A percentile compares a stretch with the other conserved stretches of the same genome.
Evolutionary conservation across 768 basidiomycete species (phyloP).

Genomic region (Gymnopilus dilepis): DNA sequence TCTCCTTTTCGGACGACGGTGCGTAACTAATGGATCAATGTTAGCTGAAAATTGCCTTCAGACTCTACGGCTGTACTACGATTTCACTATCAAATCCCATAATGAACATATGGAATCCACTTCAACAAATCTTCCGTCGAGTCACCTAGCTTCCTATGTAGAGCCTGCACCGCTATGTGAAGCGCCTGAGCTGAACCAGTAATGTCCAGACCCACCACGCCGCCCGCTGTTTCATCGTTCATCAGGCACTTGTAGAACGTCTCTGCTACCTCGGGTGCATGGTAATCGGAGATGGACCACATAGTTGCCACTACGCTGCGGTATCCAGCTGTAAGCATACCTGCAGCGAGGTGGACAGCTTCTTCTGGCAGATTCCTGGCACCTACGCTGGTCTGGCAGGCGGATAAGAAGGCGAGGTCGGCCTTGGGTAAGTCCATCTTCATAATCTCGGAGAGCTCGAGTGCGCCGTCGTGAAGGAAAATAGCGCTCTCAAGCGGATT

Average conservation of each 20-base stretch:
- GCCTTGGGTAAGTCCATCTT: slow-evolving; percentile 10
- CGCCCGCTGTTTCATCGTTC: neutral
- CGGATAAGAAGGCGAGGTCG: slow-evolving; percentile 41
- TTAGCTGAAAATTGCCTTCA: too few species aligned
- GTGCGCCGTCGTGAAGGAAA: slow-evolving; percentile 21
- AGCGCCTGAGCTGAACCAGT: neutral
- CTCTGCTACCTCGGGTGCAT: slow-evolving; percentile 32
- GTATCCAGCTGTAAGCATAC: too few species aligned
- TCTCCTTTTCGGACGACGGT: too few species aligned
- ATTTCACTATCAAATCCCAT: slow-evolving; percentile 9
- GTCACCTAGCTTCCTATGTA: neutral
- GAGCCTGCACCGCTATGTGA: neutral
- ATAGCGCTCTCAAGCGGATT: slow-evolving; percentile 30
- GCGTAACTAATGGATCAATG: too few species aligned
- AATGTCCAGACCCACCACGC: neutral
- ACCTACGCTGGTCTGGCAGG: slow-evolving; percentile 41
- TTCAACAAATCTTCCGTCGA: neutral
- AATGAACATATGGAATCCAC: slow-evolving; percentile 13
- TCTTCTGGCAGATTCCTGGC: slow-evolving; percentile 21
- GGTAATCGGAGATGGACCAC: slow-evolving; percentile 39
- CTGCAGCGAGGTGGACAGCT: too few species aligned
- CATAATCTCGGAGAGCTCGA: slow-evolving; percentile 17
- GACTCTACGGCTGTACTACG: too few species aligned
- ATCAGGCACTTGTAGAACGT: slow-evolving; percentile 30
- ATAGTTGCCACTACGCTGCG: slow-evolving; percentile 39